Conservation (phyloP, 2,329 filamentous ascomycete genomes). For the Penicillium sp. region DNA sequence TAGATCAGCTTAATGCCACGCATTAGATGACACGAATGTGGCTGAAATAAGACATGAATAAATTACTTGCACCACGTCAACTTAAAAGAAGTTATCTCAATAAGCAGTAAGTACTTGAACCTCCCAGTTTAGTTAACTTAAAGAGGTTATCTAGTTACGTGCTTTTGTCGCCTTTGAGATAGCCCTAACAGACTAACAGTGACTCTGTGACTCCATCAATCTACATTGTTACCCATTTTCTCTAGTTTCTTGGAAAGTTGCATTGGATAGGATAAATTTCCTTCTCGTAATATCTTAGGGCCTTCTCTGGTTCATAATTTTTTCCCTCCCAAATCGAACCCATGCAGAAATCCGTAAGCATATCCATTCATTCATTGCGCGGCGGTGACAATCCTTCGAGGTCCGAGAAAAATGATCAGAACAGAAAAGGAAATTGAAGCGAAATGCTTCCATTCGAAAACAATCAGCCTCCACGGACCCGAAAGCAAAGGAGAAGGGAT, state of each 20-base stretch:
- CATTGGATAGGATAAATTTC: constrained; percentile 29
- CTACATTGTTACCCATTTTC: too few species aligned
- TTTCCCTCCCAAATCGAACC: constrained; percentile 15
- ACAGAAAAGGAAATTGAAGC: constrained; percentile 25
- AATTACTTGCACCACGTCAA: too few species aligned
- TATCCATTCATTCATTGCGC: constrained; percentile 29
- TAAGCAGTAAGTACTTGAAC: too few species aligned
- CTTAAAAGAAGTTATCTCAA: too few species aligned
- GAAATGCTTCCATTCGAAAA: constrained; percentile 27
- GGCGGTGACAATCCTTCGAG: constrained; percentile 37
- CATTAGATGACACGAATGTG: neutral
- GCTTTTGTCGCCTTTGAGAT: too few species aligned
- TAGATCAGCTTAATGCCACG: constrained; percentile 8
- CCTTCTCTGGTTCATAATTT: constrained; percentile 9
- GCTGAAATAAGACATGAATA: neutral
- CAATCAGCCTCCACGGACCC: constrained; percentile 34
- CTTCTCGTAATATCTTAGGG: constrained; percentile 29
- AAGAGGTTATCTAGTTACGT: too few species aligned
- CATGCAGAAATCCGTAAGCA: constrained; percentile 21
- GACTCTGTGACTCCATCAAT: too few species aligned
- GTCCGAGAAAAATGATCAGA: constrained; percentile 33
- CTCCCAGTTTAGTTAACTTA: too few species aligned
- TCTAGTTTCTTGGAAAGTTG: constrained; percentile 20
- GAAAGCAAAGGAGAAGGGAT: constrained; percentile 32
- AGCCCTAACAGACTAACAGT: too few species aligned